phyloP scores from a whole-genome alignment of 331 rosid species.

The Stylosanthes scabra region DNA sequence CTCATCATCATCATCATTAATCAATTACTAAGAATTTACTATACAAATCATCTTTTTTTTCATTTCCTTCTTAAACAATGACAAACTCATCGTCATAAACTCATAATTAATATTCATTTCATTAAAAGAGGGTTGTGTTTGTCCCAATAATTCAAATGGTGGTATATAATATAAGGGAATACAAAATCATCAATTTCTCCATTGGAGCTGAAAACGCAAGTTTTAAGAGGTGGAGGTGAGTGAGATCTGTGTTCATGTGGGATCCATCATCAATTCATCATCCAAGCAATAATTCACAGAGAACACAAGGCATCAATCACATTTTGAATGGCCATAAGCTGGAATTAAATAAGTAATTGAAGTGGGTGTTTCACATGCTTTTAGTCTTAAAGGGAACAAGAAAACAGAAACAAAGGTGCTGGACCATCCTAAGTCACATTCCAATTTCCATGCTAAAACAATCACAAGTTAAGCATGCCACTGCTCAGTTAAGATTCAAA shows the following conservation, averaged over 20 bases:
- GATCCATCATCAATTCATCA: neutral
- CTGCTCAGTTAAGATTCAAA: no score
- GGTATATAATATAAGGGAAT: no score
- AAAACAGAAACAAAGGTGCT: no score
- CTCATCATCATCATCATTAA: conserved; percentile 5
- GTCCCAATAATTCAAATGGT: no score
- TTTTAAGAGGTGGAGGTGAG: neutral
- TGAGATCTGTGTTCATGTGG: neutral
- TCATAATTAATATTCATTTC: no score
- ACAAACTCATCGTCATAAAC: no score
- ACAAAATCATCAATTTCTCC: no score
- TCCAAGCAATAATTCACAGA: neutral
- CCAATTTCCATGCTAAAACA: neutral
- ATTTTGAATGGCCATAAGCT: neutral
- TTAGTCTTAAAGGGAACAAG: neutral
- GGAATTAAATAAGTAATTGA: neutral
- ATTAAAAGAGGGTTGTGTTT: no score
- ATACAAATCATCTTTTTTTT: no score
- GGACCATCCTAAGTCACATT: neutral
- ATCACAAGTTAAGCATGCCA: neutral
- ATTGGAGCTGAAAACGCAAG: neutral
- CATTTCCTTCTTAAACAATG: no score
- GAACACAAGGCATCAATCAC: neutral
- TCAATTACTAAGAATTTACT: no score
- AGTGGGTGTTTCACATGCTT: neutral